These are phyloP conservation scores for Arbutus unedo DNA, from an alignment of 148 eudicot genomes.

Conservation along the genomic window DNA sequence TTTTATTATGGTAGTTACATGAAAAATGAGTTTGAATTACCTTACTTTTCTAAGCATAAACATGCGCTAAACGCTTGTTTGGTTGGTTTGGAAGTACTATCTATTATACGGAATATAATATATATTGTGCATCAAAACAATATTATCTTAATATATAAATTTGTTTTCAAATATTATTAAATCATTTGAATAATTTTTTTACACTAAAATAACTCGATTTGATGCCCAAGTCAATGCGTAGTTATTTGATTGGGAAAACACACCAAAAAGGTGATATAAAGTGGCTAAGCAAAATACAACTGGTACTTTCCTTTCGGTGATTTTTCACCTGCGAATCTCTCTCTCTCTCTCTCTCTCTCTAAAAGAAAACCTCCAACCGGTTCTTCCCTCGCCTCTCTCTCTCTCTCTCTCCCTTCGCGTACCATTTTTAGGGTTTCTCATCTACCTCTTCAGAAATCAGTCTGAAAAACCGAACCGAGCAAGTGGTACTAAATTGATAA, in stretches of 20 bases:
- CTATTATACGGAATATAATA: too few relatives aligned
- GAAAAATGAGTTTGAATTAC: too few relatives aligned
- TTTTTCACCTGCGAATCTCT: slow-evolving; percentile 21
- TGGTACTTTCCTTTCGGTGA: slow-evolving; percentile 14
- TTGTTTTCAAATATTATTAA: too few relatives aligned
- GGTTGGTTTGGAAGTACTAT: too few relatives aligned
- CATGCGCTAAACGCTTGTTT: too few relatives aligned
- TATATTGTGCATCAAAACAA: too few relatives aligned
- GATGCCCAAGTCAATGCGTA: too few relatives aligned
- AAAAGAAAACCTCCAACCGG: not conserved
- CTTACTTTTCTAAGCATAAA: too few relatives aligned
- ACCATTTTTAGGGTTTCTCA: slow-evolving; percentile 18
- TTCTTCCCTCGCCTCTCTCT: not conserved
- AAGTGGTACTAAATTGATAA: not conserved
- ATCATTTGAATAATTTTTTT: too few relatives aligned
- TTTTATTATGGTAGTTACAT: too few relatives aligned
- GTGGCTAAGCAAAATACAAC: slow-evolving; percentile 12
- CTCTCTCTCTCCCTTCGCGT: slow-evolving; percentile 7
- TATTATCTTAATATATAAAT: too few relatives aligned
- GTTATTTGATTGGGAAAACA: not conserved
- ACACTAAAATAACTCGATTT: too few relatives aligned
- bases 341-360: slow-evolving; percentile 19
- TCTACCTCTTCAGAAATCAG: not conserved
- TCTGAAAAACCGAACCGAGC: slow-evolving; percentile 8
- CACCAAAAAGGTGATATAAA: not conserved